Evolutionary conservation across 108 stramenopile genomes (phyloP).

Genomic region (Cyclostephanos invisitatus): DNA sequence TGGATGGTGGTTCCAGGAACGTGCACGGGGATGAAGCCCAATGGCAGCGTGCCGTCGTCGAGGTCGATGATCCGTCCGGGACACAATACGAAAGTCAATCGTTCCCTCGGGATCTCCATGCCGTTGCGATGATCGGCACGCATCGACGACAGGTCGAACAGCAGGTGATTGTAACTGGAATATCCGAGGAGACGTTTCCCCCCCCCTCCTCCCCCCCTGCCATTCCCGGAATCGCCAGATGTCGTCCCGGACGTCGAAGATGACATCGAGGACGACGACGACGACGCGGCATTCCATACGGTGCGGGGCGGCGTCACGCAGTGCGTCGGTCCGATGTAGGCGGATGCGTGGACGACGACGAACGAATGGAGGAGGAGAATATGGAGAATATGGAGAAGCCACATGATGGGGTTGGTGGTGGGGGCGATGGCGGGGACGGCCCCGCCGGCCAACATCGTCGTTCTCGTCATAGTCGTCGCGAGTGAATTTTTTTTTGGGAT

Average conservation of each 20-base stretch:
- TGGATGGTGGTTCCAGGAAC: constrained; percentile 28
- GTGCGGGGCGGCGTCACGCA: constrained; percentile 8
- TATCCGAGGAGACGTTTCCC: constrained; percentile 32
- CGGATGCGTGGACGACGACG: not conserved
- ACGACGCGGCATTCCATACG: not conserved
- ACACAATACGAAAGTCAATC: constrained; percentile 26
- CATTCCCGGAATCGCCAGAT: too few species aligned
- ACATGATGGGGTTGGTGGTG: too few species aligned
- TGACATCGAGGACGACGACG: not conserved
- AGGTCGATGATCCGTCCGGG: constrained; percentile 26
- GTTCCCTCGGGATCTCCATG: constrained; percentile 8
- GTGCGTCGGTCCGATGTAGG: constrained; percentile 37
- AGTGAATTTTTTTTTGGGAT: too few species aligned
- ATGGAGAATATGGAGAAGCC: too few species aligned
- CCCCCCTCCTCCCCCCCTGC: not conserved
- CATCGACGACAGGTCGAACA: constrained; percentile 31
- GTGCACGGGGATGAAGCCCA: constrained; percentile 23
- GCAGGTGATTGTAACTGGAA: constrained; percentile 35
- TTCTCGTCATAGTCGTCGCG: too few species aligned
- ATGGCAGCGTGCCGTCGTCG: constrained; percentile 21
- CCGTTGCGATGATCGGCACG: constrained; percentile 6
- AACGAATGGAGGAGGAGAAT: not conserved
- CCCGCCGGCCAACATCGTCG: too few species aligned
- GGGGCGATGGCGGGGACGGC: too few species aligned
- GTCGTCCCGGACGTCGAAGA: not conserved